phyloP scores from a whole-genome alignment of 805 yeast species.

The Dipodascopsis uninucleata region DNA sequence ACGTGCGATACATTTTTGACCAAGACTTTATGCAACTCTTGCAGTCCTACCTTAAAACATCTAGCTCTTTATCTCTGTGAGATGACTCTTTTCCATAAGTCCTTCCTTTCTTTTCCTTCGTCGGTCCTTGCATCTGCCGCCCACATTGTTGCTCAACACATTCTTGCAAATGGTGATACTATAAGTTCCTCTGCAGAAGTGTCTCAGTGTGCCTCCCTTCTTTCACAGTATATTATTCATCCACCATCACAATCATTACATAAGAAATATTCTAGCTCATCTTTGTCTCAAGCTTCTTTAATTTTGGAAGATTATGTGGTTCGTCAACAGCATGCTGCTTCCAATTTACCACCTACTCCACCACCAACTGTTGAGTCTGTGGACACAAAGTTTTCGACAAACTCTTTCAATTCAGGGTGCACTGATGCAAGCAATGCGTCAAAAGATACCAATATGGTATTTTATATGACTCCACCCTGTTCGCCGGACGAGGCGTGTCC shows the following conservation, averaged over 20 bases:
- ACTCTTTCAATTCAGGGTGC: not conserved
- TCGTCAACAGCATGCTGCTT: constrained; percentile 18
- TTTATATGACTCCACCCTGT: constrained; percentile 23
- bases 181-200: constrained; percentile 23
- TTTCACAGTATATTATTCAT: constrained; percentile 36
- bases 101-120: constrained; percentile 33
- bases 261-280: constrained; percentile 38
- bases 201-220: constrained; percentile 35
- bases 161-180: constrained; percentile 14
- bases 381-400: no score
- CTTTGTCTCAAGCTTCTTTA: constrained; percentile 26
- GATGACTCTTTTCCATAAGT: constrained; percentile 36
- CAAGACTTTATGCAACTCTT: constrained; percentile 12
- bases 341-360: constrained; percentile 24
- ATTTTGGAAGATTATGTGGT: constrained; percentile 27
- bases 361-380: constrained; percentile 18
- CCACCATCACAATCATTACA: constrained; percentile 38
- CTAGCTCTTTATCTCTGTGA: constrained; percentile 39
- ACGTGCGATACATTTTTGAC: constrained; percentile 47
- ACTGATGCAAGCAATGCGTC: not conserved
- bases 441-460: not conserved
- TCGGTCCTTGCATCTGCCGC: constrained; percentile 39
- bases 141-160: constrained; percentile 35
- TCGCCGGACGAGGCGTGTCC: constrained; percentile 18
- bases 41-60: constrained; percentile 26